Evolutionary conservation across 352 stramenopile genomes (phyloP).

Genomic region (Phytophthora fragariaefolia): DNA sequence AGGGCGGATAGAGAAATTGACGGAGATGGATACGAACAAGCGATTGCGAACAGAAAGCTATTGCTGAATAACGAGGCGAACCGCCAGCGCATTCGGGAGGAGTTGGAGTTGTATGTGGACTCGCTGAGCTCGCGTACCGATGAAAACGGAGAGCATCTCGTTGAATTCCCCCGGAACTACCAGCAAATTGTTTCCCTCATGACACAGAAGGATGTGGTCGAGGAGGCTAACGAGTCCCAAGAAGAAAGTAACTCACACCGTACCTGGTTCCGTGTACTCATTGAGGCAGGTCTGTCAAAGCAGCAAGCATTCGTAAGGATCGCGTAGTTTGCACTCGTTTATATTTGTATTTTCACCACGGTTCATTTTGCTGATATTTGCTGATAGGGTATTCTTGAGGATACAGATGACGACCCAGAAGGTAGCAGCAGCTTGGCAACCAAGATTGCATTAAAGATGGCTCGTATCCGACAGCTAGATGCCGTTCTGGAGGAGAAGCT

Average conservation of each 20-base stretch:
- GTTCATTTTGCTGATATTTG: not conserved
- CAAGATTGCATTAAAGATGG: constrained; percentile 82
- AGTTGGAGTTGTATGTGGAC: constrained; percentile 56
- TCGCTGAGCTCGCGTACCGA: constrained; percentile 47
- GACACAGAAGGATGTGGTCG: constrained; percentile 58
- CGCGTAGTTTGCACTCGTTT: not conserved
- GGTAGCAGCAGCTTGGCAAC: constrained; percentile 40
- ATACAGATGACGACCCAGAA: constrained; percentile 39
- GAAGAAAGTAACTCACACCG: constrained; percentile 24
- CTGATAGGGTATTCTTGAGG: constrained; percentile 51
- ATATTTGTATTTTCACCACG: not conserved
- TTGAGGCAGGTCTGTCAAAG: constrained; percentile 66
- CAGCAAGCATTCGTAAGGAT: constrained; percentile 67
- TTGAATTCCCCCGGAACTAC: constrained; percentile 72
- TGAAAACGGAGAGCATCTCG: constrained; percentile 52
- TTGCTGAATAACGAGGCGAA: constrained; percentile 43
- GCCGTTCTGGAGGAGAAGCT: constrained; percentile 67
- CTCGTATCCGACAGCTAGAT: constrained; percentile 67
- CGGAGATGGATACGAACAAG: constrained; percentile 34
- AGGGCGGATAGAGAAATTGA: not conserved
- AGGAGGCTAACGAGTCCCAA: constrained; percentile 16
- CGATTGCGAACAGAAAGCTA: constrained; percentile 13
- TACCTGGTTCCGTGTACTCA: constrained; percentile 68
- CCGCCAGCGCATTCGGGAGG: constrained; percentile 45
- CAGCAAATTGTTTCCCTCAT: constrained; percentile 71